Conservation (phyloP, 129 eudicot genomes). For the Helianthus tuberosus region DNA sequence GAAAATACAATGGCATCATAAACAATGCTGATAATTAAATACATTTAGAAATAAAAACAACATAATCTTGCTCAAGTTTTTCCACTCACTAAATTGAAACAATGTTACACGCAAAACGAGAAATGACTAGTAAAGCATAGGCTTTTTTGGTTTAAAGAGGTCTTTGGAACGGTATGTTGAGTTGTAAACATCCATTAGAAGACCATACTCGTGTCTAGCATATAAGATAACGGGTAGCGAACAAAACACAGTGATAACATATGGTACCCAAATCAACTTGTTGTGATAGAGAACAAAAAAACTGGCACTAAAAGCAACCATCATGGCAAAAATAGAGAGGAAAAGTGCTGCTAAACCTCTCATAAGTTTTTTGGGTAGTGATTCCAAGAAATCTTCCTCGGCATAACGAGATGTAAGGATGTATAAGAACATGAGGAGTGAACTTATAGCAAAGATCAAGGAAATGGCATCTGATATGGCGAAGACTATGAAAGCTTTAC, state of each 20-base stretch:
- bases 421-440: constrained; percentile 23
- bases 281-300: not conserved
- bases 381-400: constrained; percentile 3
- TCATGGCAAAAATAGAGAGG: too few species aligned
- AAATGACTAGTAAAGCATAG: too few species aligned
- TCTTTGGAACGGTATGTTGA: too few species aligned
- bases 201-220: not conserved
- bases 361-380: not conserved
- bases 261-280: not conserved
- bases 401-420: constrained; percentile 17
- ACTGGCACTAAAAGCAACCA: not conserved
- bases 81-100: too few species aligned
- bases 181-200: not conserved
- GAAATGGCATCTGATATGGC: not conserved
- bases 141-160: too few species aligned
- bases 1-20: too few species aligned
- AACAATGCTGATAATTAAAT: too few species aligned
- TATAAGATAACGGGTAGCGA: not conserved
- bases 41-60: too few species aligned
- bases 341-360: too few species aligned
- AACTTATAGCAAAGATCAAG: not conserved
- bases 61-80: too few species aligned
- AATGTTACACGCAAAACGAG: too few species aligned
- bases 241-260: not conserved
- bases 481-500: too few species aligned